phyloP scores from a whole-genome alignment of 805 yeast genomes.

The Saccharomycopsis fermentans region DNA sequence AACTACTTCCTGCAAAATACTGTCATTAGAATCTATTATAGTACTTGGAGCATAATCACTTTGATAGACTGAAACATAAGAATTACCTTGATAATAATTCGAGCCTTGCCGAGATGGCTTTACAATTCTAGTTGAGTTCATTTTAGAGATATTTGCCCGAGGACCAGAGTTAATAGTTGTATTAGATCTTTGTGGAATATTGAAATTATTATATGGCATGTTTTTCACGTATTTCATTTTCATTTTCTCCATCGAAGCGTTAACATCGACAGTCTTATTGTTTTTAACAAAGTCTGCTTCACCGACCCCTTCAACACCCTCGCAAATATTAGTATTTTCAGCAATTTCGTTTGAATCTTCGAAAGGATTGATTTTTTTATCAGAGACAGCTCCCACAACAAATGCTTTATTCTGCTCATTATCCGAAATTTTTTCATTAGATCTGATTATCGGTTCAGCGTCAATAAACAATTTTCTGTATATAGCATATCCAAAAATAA shows the following conservation, averaged over 20 bases:
- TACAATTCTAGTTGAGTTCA: not conserved
- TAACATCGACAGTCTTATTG: not conserved
- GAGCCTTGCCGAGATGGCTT: not conserved
- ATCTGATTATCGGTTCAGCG: not conserved
- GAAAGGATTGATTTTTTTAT: not conserved
- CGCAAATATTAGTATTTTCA: not conserved
- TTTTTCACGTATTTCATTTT: not conserved
- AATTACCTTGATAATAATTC: not conserved
- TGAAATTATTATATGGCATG: not conserved
- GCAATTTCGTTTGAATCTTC: not conserved
- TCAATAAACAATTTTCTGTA: not conserved
- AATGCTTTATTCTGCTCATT: not conserved
- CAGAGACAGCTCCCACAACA: not conserved
- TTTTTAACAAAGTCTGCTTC: not conserved
- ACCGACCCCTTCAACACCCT: not conserved
- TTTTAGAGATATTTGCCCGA: not conserved
- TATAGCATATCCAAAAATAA: not conserved
- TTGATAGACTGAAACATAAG: not conserved
- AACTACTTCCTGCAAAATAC: not conserved
- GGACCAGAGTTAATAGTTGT: not conserved
- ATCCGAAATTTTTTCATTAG: not conserved
- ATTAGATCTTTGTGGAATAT: not conserved
- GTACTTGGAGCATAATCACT: slow-evolving; percentile 1
- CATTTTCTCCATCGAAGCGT: not conserved
- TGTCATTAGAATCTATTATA: not conserved